Evolutionary conservation across 148 eudicot species (phyloP).

Genomic region (Hydrangea macrophylla): DNA sequence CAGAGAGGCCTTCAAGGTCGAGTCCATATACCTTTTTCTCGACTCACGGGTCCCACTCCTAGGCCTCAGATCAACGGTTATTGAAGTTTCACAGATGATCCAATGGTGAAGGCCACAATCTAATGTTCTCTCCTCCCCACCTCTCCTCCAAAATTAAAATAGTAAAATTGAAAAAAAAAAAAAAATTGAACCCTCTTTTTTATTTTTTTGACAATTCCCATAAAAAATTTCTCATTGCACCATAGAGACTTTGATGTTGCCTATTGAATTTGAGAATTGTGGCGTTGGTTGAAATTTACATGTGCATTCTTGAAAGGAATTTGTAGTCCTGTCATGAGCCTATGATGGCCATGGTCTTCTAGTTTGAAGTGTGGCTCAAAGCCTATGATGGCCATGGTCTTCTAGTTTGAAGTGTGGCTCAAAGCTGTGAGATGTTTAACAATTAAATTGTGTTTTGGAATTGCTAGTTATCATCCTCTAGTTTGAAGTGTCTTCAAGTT

Average conservation of each 20-base stretch:
- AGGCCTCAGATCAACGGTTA: constrained; percentile 83
- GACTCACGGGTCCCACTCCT: constrained; percentile 50
- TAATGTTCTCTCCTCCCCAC: neutral
- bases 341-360: neutral
- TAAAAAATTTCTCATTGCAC: neutral
- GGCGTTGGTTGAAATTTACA: neutral
- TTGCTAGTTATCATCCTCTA: too few relatives aligned
- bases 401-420: neutral
- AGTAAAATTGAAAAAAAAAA: neutral
- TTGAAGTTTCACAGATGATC: constrained; percentile 22
- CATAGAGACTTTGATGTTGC: neutral
- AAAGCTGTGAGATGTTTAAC: too few relatives aligned
- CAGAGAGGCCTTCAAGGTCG: constrained; percentile 53
- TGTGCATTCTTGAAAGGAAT: neutral
- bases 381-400: neutral
- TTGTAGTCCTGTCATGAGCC: neutral
- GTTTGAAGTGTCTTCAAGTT: too few relatives aligned
- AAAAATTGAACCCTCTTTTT: neutral
- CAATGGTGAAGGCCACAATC: neutral
- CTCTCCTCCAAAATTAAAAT: neutral
- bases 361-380: neutral
- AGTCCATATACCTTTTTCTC: constrained; percentile 67
- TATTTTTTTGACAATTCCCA: neutral
- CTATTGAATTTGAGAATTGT: neutral
- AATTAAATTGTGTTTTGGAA: too few relatives aligned